Evolutionary conservation across 129 eudicot species (phyloP).

Genomic region (Mikania micrantha): DNA sequence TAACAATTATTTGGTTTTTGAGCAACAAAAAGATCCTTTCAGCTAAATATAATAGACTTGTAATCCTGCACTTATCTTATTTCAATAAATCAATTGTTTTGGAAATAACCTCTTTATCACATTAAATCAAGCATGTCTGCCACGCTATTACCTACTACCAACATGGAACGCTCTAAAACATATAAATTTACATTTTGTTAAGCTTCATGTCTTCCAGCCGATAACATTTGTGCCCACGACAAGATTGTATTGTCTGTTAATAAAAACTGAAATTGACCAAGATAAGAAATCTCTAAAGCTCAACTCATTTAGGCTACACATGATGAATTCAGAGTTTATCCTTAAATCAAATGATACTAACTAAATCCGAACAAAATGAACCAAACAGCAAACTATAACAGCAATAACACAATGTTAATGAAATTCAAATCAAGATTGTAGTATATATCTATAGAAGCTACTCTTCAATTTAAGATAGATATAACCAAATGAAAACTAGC

Average conservation of each 20-base stretch:
- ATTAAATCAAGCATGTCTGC: neutral
- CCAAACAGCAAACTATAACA: neutral
- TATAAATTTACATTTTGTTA: neutral
- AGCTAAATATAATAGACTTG: neutral
- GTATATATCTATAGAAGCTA: neutral
- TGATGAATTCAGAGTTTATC: neutral
- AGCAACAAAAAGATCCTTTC: neutral
- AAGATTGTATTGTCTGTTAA: neutral
- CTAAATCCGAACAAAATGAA: neutral
- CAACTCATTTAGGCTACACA: neutral
- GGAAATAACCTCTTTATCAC: neutral
- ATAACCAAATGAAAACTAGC: no score
- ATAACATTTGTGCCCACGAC: neutral
- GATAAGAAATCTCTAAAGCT: neutral
- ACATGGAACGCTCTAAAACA: neutral
- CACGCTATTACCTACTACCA: slow-evolving; percentile 8
- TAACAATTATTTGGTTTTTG: neutral
- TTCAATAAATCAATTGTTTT: neutral
- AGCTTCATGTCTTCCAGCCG: neutral
- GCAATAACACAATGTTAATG: neutral
- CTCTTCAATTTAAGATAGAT: neutral
- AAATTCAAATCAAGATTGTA: neutral
- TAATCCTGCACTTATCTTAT: neutral
- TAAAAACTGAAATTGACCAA: neutral
- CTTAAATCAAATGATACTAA: neutral